Conservation (phyloP, 2,329 filamentous ascomycete genomes). For the Penicillium sp. region DNA sequence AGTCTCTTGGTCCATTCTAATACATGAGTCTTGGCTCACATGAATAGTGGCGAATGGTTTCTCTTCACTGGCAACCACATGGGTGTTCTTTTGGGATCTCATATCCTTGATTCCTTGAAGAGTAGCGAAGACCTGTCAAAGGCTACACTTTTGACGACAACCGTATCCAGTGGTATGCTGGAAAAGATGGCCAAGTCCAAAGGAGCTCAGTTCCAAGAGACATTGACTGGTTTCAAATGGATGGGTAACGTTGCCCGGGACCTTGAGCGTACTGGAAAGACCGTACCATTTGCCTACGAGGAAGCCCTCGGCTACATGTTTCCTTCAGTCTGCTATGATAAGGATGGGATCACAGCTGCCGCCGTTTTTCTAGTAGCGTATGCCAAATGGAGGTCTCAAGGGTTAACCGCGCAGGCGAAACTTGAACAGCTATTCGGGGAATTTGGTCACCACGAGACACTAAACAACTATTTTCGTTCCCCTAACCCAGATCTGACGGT, state of each 20-base stretch:
- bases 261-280: slow-evolving; percentile 51
- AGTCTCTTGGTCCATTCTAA: slow-evolving; percentile 4
- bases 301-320: slow-evolving; percentile 70
- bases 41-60: slow-evolving; percentile 53
- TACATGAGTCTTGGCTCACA: background rate
- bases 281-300: slow-evolving; percentile 61
- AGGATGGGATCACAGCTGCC: slow-evolving; percentile 63
- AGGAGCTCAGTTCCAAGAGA: slow-evolving; percentile 60
- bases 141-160: slow-evolving; percentile 60
- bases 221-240: slow-evolving; percentile 68
- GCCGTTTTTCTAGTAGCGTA: slow-evolving; percentile 59
- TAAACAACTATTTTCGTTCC: slow-evolving; percentile 64
- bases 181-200: slow-evolving; percentile 55
- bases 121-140: slow-evolving; percentile 35
- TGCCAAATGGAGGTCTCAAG: slow-evolving; percentile 51
- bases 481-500: slow-evolving; percentile 54
- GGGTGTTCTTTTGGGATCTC: slow-evolving; percentile 59
- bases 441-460: slow-evolving; percentile 62
- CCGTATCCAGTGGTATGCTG: slow-evolving; percentile 65
- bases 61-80: slow-evolving; percentile 66
- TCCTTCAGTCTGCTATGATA: slow-evolving; percentile 61
- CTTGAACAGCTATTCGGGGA: slow-evolving; percentile 57
- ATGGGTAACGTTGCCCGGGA: slow-evolving; percentile 60
- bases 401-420: slow-evolving; percentile 58
- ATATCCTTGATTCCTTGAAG: slow-evolving; percentile 52